phyloP scores from a whole-genome alignment of 2,329 filamentous ascomycete species.

The Hysterium pulicare region DNA sequence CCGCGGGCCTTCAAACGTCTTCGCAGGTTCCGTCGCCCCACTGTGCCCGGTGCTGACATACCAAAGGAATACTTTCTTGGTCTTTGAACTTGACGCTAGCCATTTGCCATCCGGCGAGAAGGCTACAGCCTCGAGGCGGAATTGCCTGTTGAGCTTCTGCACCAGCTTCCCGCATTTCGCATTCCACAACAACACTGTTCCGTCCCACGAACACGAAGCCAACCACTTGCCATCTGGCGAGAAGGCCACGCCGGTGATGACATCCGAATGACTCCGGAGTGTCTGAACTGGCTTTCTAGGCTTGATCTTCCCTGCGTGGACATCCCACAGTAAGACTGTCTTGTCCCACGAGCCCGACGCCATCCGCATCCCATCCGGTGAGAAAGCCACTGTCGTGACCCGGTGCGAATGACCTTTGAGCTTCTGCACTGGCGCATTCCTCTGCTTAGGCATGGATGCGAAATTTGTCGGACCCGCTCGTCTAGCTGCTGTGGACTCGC shows the following conservation, averaged over 20 bases:
- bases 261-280: constrained; percentile 1
- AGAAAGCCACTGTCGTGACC: constrained; percentile 4
- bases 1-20: no score
- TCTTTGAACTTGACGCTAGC: neutral
- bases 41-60: neutral
- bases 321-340: constrained; percentile 6
- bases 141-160: no score
- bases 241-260: neutral
- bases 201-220: neutral
- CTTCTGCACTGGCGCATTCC: no score
- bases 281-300: neutral
- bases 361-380: constrained; percentile 4
- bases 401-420: constrained; percentile 1
- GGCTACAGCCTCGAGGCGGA: no score
- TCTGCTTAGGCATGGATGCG: no score
- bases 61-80: neutral
- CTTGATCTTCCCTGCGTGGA: constrained; percentile 2
- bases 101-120: neutral
- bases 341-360: constrained; percentile 4
- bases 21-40: no score
- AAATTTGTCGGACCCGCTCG: no score
- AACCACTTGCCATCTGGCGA: neutral
- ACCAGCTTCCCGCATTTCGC: no score
- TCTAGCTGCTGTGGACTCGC: no score
- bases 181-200: neutral